Percentiles rank a stretch among this genome's conserved stretches.
Evolutionary conservation across 495 filamentous ascomycete genomes (phyloP).

Genomic region (Apodospora peruviana): DNA sequence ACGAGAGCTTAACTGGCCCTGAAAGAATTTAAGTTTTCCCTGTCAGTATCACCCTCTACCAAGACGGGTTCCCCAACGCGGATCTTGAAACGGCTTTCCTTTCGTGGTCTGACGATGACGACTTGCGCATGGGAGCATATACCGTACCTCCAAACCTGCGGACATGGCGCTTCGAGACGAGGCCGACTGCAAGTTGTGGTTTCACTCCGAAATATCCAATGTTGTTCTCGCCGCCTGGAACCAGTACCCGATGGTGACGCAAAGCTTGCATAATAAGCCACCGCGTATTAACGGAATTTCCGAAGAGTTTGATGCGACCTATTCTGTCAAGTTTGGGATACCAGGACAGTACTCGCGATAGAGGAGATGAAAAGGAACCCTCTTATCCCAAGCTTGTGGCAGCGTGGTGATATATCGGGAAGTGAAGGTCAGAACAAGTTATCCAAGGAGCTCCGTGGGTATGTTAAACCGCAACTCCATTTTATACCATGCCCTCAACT

Average conservation of each 20-base stretch:
- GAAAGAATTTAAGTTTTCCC: too few relatives aligned
- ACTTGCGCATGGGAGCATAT: constrained; percentile 1
- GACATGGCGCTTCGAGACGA: constrained; percentile 11
- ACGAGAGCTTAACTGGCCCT: too few relatives aligned
- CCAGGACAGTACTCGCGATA: constrained; percentile 4
- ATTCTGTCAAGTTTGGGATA: constrained; percentile 4
- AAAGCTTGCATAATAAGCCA: constrained; percentile 15
- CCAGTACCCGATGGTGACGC: constrained; percentile 8
- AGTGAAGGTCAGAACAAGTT: constrained; percentile 2
- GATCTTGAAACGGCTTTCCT: constrained; percentile 5
- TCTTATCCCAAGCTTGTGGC: constrained; percentile 2
- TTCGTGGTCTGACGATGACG: constrained; percentile 1
- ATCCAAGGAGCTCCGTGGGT: constrained; percentile 17
- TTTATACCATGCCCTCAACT: too few relatives aligned
- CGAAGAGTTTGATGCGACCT: constrained; percentile 11
- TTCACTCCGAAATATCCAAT: constrained; percentile 18
- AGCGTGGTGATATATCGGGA: neutral
- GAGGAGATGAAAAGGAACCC: constrained; percentile 13
- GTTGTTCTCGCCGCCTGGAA: constrained; percentile 15
- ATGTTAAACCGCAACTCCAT: too few relatives aligned
- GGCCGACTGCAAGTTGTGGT: constrained; percentile 16
- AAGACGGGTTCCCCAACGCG: constrained; percentile 1
- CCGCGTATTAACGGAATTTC: neutral
- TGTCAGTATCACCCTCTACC: too few relatives aligned
- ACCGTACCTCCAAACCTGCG: neutral